These are phyloP conservation scores for Boletus sensibilis DNA, from an alignment of 768 basidiomycete genomes.

Conservation along the genomic window DNA sequence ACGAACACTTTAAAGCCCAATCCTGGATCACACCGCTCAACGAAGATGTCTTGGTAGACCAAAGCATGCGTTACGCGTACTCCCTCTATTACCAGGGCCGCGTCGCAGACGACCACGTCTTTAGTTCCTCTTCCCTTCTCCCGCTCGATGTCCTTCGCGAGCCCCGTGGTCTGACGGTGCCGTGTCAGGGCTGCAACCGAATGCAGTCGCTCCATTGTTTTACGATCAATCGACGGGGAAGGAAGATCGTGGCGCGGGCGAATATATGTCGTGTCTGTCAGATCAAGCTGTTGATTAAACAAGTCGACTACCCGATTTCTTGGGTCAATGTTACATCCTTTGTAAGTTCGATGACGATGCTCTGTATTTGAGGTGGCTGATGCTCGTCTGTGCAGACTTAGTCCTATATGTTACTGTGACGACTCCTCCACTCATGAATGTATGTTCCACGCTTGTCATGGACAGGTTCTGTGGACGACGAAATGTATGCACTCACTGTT, in stretches of 20 bases:
- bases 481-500: not conserved
- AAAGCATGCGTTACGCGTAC: constrained; percentile 32
- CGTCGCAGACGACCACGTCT: constrained; percentile 23
- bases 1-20: constrained; percentile 32
- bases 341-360: constrained; percentile 7
- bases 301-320: constrained; percentile 18
- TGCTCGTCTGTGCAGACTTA: constrained; percentile 7
- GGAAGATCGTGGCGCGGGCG: constrained; percentile 24
- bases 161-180: constrained; percentile 24
- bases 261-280: constrained; percentile 30
- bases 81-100: constrained; percentile 31
- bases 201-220: constrained; percentile 32
- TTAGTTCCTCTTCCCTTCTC: constrained; percentile 21
- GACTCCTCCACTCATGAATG: constrained; percentile 1
- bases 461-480: not conserved
- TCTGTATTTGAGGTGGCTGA: constrained; percentile 3
- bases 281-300: constrained; percentile 30
- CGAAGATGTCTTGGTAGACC: constrained; percentile 14
- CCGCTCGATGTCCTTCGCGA: constrained; percentile 30
- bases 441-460: not conserved
- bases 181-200: constrained; percentile 26
- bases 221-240: constrained; percentile 13
- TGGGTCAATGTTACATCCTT: constrained; percentile 23
- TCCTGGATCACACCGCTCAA: constrained; percentile 24
- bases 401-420: not conserved